Percentiles rank a stretch among this genome's conserved stretches.
These are phyloP conservation scores for Peniophora sp. DNA, from an alignment of 1,284 basidiomycete genomes.

Conservation along the genomic window DNA sequence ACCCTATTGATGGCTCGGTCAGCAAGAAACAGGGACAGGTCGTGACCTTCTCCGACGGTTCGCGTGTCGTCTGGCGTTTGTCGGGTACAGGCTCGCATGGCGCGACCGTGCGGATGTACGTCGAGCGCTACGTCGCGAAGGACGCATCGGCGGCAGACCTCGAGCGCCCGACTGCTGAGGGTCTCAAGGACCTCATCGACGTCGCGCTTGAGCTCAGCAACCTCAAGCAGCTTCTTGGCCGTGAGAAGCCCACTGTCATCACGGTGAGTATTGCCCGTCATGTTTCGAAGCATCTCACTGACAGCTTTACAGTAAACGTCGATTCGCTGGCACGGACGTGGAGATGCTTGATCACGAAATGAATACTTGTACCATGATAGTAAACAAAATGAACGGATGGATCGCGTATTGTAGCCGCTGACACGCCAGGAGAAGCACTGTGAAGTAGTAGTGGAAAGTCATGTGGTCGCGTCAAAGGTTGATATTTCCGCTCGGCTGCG, in stretches of 20 bases:
- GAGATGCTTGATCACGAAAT: too few species aligned
- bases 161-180: conserved; percentile 73
- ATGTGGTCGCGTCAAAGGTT: too few species aligned
- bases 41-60: conserved; percentile 86
- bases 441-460: too few species aligned
- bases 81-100: conserved; percentile 95
- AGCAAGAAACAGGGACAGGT: conserved; percentile 96
- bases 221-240: conserved; percentile 78
- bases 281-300: neutral
- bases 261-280: conserved; percentile 48
- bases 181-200: conserved; percentile 92
- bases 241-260: conserved; percentile 93
- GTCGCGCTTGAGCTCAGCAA: conserved; percentile 83
- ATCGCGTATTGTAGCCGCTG: too few species aligned
- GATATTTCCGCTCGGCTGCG: too few species aligned
- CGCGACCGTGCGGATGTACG: conserved; percentile 89
- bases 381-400: too few species aligned
- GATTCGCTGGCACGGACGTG: too few species aligned
- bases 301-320: neutral
- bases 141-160: conserved; percentile 72
- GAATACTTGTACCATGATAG: too few species aligned
- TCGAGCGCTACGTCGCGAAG: conserved; percentile 83
- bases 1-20: conserved; percentile 92
- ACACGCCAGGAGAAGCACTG: too few species aligned
- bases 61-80: conserved; percentile 90